Base-by-base conservation (phyloP, 441 rosid species). In the Biscutella laevigata region DNA sequence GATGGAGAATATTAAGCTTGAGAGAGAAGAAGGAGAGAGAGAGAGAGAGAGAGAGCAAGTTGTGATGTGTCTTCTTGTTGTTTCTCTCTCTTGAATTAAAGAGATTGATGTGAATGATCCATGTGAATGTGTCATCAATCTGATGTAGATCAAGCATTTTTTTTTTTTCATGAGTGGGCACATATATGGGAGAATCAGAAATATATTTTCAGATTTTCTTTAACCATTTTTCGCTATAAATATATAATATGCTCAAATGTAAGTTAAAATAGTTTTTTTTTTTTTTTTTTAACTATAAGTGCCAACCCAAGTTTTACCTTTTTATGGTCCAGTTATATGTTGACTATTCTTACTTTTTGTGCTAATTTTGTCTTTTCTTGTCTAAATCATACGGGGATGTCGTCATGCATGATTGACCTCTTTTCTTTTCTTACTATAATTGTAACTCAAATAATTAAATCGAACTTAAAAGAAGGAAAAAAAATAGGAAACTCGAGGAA, bases 171-270 rank as follows among this genome's bases (percentile, higher is more conserved):
- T 66, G 71, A 66, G 52, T 67, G 71, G 71, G 57, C 71, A 67
- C 66, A 47, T 46, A 46, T 59, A 44, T 57, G 29, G 12, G 63
- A 82, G 75, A 77, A 82, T 73, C 83, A 77, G 69, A 80, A 76
- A 29, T 88, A 84, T 51, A 51, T 65, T 50, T 65, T 50, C 59
- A 65, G 59, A 65, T 57, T 65, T 59, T 45, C 43, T 66, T 52
- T 42, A n/a, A n/a, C n/a, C n/a, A 29, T 58, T 36, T 61, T 66
- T 37, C 37, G 44, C 57, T 50, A 48, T 40, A 32, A 20, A 53
- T 40, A 39, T 13, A 16, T 26, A 12, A n/a, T n/a, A n/a, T n/a
- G n/a, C 6, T 50, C 6, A 8, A 35, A 13, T 38, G 59, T 29
- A 38, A 51, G 53, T 57, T 65, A n/a, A 50, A 33, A 41, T 14